Conservation (phyloP, 768 basidiomycete genomes). For the Cyathus striatus region DNA sequence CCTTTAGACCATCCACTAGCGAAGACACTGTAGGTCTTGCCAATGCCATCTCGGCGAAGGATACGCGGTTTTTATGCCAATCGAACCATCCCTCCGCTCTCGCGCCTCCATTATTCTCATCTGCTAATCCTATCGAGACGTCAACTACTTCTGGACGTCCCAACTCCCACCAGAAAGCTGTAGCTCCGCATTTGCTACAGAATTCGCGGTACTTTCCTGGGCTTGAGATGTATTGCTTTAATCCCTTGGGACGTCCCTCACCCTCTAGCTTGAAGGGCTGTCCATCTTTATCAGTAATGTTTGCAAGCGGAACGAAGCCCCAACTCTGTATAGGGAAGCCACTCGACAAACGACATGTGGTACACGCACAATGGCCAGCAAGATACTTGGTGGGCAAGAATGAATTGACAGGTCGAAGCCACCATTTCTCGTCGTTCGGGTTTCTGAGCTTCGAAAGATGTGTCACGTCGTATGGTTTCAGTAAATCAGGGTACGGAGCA, state of each 20-base stretch:
- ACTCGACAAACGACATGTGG: conserved; percentile 15
- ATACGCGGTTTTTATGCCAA: conserved; percentile 10
- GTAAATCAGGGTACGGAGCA: conserved; percentile 16
- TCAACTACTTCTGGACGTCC: conserved; percentile 18
- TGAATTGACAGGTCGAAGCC: neutral
- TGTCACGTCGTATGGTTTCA: conserved; percentile 7
- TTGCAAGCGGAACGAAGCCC: conserved; percentile 14
- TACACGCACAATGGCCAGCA: conserved; percentile 21
- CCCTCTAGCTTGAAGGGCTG: conserved; percentile 11
- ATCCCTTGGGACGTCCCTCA: conserved; percentile 9
- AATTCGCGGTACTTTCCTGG: conserved; percentile 19
- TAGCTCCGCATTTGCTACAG: conserved; percentile 24
- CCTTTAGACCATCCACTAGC: neutral
- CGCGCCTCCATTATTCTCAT: conserved; percentile 11
- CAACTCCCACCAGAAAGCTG: conserved; percentile 20
- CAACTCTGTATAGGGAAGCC: conserved; percentile 21
- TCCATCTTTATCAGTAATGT: conserved; percentile 10
- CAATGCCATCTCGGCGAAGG: conserved; percentile 8
- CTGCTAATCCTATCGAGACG: conserved; percentile 14
- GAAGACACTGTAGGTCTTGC: neutral
- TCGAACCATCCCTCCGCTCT: conserved; percentile 12
- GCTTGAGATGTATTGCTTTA: conserved; percentile 18
- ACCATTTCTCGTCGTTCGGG: conserved; percentile 3
- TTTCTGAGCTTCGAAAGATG: conserved; percentile 5
- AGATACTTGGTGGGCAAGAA: conserved; percentile 10